Evolutionary conservation across 768 basidiomycete species (phyloP).

Genomic region (Hemileccinum rubropunctum): DNA sequence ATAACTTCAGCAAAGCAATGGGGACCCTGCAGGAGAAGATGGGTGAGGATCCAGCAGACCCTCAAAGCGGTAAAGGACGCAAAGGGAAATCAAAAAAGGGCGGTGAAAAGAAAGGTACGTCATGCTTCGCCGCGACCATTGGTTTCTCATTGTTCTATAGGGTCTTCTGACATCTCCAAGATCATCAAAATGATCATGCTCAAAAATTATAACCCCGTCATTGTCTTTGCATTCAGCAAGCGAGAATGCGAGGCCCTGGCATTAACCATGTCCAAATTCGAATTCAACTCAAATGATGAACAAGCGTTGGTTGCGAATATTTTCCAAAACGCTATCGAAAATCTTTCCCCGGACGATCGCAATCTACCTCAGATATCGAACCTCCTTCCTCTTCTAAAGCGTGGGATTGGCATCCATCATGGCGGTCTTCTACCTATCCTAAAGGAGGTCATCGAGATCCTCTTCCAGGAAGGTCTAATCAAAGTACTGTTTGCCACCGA

Average conservation of each 20-base stretch:
- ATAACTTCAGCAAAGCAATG: conserved; percentile 98
- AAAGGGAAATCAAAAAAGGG: conserved; percentile 95
- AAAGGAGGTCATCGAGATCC: conserved; percentile 98
- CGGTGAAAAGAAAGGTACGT: conserved; percentile 82
- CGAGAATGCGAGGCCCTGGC: conserved; percentile 96
- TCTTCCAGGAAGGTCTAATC: conserved; percentile 97
- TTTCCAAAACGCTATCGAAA: conserved; percentile 93
- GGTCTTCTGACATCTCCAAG: conserved; percentile 91
- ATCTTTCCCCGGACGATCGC: conserved; percentile 81
- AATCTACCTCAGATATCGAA: conserved; percentile 92
- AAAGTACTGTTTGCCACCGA: conserved; percentile 99
- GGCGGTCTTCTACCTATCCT: conserved; percentile 95
- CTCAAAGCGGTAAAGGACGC: conserved; percentile 76
- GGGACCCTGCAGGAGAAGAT: conserved; percentile 78
- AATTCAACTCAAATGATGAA: conserved; percentile 92
- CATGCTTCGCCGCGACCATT: not conserved
- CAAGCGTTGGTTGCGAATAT: conserved; percentile 83
- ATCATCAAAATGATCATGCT: conserved; percentile 98
- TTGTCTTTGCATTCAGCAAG: conserved; percentile 98
- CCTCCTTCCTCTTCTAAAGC: conserved; percentile 86
- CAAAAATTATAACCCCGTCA: conserved; percentile 97
- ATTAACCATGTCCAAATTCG: conserved; percentile 88
- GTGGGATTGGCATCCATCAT: conserved; percentile 98
- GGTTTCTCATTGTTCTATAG: conserved; percentile 38
- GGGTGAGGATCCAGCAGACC: conserved; percentile 92